phyloP scores from a whole-genome alignment of 2,329 filamentous ascomycete genomes.

The Alternaria arborescens region DNA sequence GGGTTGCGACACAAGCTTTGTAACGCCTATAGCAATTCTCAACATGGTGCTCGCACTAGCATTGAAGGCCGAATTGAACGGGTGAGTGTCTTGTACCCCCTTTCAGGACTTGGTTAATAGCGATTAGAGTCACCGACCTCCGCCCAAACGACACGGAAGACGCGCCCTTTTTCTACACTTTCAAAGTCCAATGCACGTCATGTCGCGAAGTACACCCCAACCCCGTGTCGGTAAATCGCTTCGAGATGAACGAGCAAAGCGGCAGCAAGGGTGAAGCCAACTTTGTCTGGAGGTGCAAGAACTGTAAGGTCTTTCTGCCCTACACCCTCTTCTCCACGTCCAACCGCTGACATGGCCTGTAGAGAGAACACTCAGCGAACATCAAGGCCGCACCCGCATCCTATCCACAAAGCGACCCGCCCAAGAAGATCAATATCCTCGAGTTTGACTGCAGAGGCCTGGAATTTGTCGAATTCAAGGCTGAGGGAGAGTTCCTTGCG shows the following conservation, averaged over 20 bases:
- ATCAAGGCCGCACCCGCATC: constrained; percentile 77
- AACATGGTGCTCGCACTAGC: constrained; percentile 51
- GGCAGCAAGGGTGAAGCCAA: constrained; percentile 95
- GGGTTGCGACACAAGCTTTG: constrained; percentile 5
- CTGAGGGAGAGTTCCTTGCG: constrained; percentile 93
- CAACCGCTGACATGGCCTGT: constrained; percentile 13
- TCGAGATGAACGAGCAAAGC: constrained; percentile 89
- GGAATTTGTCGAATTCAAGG: constrained; percentile 89
- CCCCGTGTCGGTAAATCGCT: constrained; percentile 83
- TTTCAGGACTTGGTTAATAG: neutral
- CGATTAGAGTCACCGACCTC: constrained; percentile 84
- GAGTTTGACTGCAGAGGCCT: constrained; percentile 94
- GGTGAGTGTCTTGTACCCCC: constrained; percentile 24
- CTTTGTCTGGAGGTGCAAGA: constrained; percentile 99
- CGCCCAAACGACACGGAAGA: constrained; percentile 83
- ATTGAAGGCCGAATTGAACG: constrained; percentile 50
- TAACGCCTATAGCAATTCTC: neutral
- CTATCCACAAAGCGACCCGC: constrained; percentile 75
- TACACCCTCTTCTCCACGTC: neutral
- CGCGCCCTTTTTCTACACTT: constrained; percentile 93
- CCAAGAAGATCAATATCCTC: constrained; percentile 80
- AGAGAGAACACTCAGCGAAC: constrained; percentile 86
- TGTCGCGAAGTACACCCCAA: constrained; percentile 92
- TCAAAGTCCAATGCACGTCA: constrained; percentile 98
- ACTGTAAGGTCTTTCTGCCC: constrained; percentile 78